Percentiles rank a stretch among this genome's conserved stretches.
These are phyloP conservation scores for Fusarium sp. DNA, from an alignment of 2,329 filamentous ascomycete genomes.

Conservation along the genomic window DNA sequence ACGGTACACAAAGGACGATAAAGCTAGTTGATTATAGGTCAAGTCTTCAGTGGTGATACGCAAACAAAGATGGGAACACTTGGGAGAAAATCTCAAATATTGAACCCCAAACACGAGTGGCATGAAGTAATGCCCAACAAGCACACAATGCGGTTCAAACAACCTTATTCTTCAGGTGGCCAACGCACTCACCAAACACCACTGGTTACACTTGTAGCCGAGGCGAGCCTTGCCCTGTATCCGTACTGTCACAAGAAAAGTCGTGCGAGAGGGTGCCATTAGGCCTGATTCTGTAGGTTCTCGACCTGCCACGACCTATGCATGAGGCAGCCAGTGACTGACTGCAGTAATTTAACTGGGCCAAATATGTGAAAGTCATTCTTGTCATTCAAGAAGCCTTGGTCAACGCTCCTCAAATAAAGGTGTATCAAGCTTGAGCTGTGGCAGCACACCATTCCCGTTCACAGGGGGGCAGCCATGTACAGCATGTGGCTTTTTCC, in stretches of 20 bases:
- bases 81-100: background rate
- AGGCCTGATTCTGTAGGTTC: slow-evolving; percentile 5
- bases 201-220: background rate
- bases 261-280: background rate
- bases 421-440: background rate
- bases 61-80: background rate
- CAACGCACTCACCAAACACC: background rate
- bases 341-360: background rate
- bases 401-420: slow-evolving; percentile 7
- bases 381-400: background rate
- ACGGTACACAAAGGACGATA: background rate
- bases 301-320: slow-evolving; percentile 19
- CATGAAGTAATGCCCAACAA: background rate
- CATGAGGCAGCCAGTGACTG: slow-evolving; percentile 14
- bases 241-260: background rate
- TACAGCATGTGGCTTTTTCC: background rate
- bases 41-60: background rate
- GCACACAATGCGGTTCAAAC: background rate
- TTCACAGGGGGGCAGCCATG: background rate
- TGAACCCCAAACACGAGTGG: background rate
- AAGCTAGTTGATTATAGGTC: background rate
- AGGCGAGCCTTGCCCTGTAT: background rate
- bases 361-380: background rate
- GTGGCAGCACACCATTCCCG: slow-evolving; percentile 1
- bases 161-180: background rate